Evolutionary conservation across 2,329 filamentous ascomycete genomes (phyloP).

Genomic region (Alternaria triticina): DNA sequence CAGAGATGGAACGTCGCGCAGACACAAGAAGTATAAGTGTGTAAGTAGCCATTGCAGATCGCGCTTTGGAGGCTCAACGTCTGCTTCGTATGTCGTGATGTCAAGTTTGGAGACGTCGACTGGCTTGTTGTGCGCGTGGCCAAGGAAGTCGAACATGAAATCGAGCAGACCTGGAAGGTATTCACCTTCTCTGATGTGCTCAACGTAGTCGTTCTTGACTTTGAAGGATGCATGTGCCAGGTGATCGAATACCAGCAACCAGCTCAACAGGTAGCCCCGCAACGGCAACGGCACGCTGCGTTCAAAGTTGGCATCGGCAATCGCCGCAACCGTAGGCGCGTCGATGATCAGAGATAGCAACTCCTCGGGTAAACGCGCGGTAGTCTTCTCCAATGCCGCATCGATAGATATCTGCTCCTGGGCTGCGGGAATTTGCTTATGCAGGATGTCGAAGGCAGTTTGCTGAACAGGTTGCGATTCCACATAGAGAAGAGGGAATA

Average conservation of each 20-base stretch:
- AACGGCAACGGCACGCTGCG: slow-evolving; percentile 71
- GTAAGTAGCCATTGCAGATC: slow-evolving; percentile 84
- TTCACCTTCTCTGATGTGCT: slow-evolving; percentile 76
- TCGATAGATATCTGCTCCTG: slow-evolving; percentile 87
- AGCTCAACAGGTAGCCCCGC: slow-evolving; percentile 83
- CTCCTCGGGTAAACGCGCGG: slow-evolving; percentile 79
- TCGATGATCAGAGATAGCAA: slow-evolving; percentile 83
- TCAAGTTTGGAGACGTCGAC: slow-evolving; percentile 75
- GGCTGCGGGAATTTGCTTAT: slow-evolving; percentile 75
- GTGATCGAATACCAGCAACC: slow-evolving; percentile 88
- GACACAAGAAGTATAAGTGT: slow-evolving; percentile 82
- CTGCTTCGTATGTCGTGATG: slow-evolving; percentile 66
- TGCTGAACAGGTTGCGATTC: slow-evolving; percentile 78
- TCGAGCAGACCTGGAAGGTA: slow-evolving; percentile 73
- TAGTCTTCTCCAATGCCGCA: slow-evolving; percentile 71
- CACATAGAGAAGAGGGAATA: slow-evolving; percentile 79
- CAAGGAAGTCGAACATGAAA: slow-evolving; percentile 84
- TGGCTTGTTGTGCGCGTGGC: slow-evolving; percentile 75
- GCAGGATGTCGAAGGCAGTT: slow-evolving; percentile 79
- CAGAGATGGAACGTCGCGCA: slow-evolving; percentile 78
- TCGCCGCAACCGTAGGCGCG: slow-evolving; percentile 71
- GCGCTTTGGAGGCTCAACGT: slow-evolving; percentile 68
- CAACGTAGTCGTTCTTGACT: slow-evolving; percentile 79
- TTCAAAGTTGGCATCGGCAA: slow-evolving; percentile 69
- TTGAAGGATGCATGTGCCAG: slow-evolving; percentile 80